A percentile compares a stretch with the other conserved stretches of the same genome.
phyloP scores from a whole-genome alignment of 2,329 filamentous ascomycete genomes.

The Penicillium sp. region DNA sequence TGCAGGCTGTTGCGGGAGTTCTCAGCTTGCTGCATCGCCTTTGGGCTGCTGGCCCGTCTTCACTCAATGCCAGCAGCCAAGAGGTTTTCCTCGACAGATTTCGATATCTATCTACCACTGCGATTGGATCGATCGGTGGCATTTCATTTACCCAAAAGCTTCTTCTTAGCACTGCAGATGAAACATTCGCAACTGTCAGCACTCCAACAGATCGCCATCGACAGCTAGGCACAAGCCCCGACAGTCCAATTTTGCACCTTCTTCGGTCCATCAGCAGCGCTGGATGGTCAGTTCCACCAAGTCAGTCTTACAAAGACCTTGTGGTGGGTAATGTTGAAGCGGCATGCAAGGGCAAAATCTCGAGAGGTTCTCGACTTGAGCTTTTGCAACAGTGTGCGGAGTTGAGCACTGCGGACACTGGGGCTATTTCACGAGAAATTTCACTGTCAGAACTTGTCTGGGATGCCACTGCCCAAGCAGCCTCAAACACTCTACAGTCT shows the following conservation, averaged over 20 bases:
- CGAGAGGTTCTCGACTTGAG: slow-evolving; percentile 41
- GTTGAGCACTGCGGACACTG: slow-evolving; percentile 21
- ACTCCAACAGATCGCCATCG: slow-evolving; percentile 39
- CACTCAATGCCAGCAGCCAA: slow-evolving; percentile 34
- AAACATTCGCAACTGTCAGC: slow-evolving; percentile 52
- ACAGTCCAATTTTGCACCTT: slow-evolving; percentile 43
- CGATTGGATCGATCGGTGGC: slow-evolving; percentile 53
- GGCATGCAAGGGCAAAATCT: slow-evolving; percentile 35
- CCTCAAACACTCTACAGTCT: slow-evolving; percentile 44
- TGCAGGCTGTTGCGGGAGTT: slow-evolving; percentile 73
- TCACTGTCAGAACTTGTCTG: slow-evolving; percentile 33
- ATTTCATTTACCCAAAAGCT: slow-evolving; percentile 54
- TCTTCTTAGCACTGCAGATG: slow-evolving; percentile 56
- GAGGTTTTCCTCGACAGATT: slow-evolving; percentile 52
- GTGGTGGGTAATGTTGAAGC: slow-evolving; percentile 35
- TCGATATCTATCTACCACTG: slow-evolving; percentile 53
- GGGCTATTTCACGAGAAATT: slow-evolving; percentile 8
- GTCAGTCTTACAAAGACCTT: slow-evolving; percentile 30
- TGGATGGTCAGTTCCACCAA: slow-evolving; percentile 19
- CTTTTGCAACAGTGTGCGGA: slow-evolving; percentile 41
- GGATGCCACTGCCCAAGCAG: slow-evolving; percentile 36
- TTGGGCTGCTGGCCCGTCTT: slow-evolving; percentile 61
- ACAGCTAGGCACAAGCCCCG: slow-evolving; percentile 28
- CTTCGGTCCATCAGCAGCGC: slow-evolving; percentile 35
- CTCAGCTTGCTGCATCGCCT: slow-evolving; percentile 69